Percentiles rank a stretch among this genome's conserved stretches.
Evolutionary conservation across 2,329 filamentous ascomycete species (phyloP).

Genomic region (Clonostachys solani): DNA sequence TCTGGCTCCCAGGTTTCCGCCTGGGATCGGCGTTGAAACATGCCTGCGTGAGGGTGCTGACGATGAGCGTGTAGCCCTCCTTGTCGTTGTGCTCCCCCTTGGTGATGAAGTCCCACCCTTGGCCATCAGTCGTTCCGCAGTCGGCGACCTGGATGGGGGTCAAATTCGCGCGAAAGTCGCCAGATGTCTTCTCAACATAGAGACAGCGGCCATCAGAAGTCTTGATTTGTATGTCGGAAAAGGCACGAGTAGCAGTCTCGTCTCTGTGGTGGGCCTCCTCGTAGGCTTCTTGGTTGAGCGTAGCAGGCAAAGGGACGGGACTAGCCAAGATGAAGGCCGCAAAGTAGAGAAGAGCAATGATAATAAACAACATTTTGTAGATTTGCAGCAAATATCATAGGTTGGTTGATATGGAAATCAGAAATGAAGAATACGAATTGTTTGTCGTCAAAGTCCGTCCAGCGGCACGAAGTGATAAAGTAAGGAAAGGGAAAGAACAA

Average conservation of each 20-base stretch:
- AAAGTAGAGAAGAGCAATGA: no score
- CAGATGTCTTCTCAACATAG: constrained; percentile 39
- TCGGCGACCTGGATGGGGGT: constrained; percentile 33
- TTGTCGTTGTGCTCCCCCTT: constrained; percentile 44
- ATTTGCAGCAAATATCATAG: no score
- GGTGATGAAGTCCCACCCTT: constrained; percentile 44
- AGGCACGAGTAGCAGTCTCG: constrained; percentile 34
- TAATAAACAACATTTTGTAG: no score
- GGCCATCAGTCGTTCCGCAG: constrained; percentile 32
- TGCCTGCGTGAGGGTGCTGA: constrained; percentile 52
- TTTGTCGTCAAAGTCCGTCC: no score
- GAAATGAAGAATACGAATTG: no score
- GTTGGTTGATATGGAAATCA: no score
- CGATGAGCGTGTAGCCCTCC: constrained; percentile 41
- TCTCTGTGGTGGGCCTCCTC: constrained; percentile 40
- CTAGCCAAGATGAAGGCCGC: no score
- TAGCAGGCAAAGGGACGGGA: no score
- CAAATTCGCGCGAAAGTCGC: constrained; percentile 42
- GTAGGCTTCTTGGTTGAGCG: no score
- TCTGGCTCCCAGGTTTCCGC: constrained; percentile 43
- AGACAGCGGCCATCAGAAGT: constrained; percentile 38
- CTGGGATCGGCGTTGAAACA: constrained; percentile 55
- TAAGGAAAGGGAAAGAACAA: no score
- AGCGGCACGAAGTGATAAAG: no score
- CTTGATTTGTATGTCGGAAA: constrained; percentile 37